phyloP scores from a whole-genome alignment of 331 rosid species.

The Dryas integrifolia region DNA sequence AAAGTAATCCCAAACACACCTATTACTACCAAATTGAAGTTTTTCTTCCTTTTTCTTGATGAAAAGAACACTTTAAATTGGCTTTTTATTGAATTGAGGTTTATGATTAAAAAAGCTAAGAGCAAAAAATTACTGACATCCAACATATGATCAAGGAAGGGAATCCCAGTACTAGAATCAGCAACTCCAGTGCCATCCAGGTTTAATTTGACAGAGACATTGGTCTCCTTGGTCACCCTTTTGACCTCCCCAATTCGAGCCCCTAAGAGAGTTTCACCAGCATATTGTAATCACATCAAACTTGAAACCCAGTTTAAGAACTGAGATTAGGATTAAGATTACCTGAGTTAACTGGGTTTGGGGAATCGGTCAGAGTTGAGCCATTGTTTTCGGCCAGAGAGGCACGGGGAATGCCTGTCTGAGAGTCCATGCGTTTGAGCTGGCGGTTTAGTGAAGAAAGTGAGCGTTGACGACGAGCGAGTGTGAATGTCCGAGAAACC shows the following conservation, averaged over 20 bases:
- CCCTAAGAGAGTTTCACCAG: constrained; percentile 38
- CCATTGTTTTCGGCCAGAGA: constrained; percentile 42
- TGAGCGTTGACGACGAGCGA: neutral
- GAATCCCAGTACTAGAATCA: constrained; percentile 75
- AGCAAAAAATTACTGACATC: constrained; percentile 55
- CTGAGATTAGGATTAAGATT: constrained; percentile 1
- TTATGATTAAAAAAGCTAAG: neutral
- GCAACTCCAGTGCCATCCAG: constrained; percentile 85
- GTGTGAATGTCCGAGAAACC: constrained; percentile 31
- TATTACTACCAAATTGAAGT: neutral
- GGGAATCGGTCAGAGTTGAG: constrained; percentile 37
- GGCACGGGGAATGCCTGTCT: constrained; percentile 27
- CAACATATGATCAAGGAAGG: constrained; percentile 95
- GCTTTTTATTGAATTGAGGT: neutral
- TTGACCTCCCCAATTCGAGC: constrained; percentile 82
- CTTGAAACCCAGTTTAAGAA: neutral
- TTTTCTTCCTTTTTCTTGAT: no score
- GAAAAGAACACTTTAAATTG: no score
- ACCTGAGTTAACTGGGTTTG: constrained; percentile 48
- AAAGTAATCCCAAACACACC: neutral
- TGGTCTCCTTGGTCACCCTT: constrained; percentile 82
- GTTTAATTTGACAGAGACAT: constrained; percentile 77
- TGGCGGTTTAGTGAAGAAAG: constrained; percentile 29
- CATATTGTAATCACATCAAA: neutral
- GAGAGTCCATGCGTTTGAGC: constrained; percentile 33